phyloP scores from a whole-genome alignment of 768 basidiomycete genomes.

The Russula brevipes region DNA sequence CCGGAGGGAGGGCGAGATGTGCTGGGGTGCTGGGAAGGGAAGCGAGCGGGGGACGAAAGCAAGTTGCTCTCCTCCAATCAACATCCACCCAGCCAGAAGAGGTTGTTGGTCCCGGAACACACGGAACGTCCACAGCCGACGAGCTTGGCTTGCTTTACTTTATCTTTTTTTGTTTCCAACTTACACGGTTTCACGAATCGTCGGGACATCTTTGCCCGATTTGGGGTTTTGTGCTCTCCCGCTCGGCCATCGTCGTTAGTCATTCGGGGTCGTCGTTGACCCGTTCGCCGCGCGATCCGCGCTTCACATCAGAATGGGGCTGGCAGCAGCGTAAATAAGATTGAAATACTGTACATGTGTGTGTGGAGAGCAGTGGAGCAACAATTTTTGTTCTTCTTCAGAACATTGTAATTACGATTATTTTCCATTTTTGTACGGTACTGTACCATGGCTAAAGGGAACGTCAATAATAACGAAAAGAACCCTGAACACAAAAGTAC shows the following conservation, averaged over 20 bases:
- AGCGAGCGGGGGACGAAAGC: no score
- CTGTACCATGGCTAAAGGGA: not conserved
- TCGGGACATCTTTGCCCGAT: not conserved
- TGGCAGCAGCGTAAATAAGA: not conserved
- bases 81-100: not conserved
- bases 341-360: not conserved
- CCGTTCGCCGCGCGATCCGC: constrained; percentile 16
- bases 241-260: no score
- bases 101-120: not conserved
- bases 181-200: no score
- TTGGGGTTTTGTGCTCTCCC: not conserved
- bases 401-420: not conserved
- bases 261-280: not conserved
- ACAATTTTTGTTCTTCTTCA: not conserved
- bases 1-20: no score
- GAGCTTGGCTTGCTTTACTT: not conserved
- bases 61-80: no score
- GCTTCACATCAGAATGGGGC: not conserved
- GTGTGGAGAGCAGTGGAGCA: no score
- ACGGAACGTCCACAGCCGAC: not conserved
- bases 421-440: constrained; percentile 9
- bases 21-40: no score
- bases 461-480: not conserved
- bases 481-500: not conserved
- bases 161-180: no score